phyloP scores from a whole-genome alignment of 2,329 filamentous ascomycete genomes.

The Xylariaceae sp. region DNA sequence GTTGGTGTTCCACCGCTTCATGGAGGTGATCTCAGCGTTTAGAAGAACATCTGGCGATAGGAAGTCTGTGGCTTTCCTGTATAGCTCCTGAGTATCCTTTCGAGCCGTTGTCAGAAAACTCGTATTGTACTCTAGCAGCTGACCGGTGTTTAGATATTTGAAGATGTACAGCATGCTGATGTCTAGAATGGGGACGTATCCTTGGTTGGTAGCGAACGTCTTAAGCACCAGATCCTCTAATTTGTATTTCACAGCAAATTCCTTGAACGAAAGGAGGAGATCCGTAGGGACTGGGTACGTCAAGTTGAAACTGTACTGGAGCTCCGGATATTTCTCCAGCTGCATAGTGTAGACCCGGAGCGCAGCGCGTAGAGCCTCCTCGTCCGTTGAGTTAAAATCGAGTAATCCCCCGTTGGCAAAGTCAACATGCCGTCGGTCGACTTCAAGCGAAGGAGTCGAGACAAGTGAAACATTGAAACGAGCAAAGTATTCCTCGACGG shows the following conservation, averaged over 20 bases:
- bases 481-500: slow-evolving; percentile 9
- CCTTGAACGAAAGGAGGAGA: slow-evolving; percentile 14
- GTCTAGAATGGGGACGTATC: slow-evolving; percentile 7
- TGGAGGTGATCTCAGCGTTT: slow-evolving; percentile 5
- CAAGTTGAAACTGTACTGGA: slow-evolving; percentile 11
- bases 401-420: slow-evolving; percentile 4
- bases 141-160: slow-evolving; percentile 9
- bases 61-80: slow-evolving; percentile 4
- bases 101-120: slow-evolving; percentile 5
- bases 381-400: neutral
- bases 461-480: slow-evolving; percentile 1
- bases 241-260: slow-evolving; percentile 16
- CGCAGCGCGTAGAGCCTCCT: neutral
- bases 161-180: slow-evolving; percentile 18
- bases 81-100: slow-evolving; percentile 8
- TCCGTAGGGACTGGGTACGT: slow-evolving; percentile 11
- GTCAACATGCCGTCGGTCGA: slow-evolving; percentile 3
- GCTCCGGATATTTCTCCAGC: slow-evolving; percentile 8
- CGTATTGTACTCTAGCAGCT: neutral
- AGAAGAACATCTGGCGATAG: slow-evolving; percentile 11
- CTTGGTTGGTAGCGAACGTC: slow-evolving; percentile 3
- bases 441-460: neutral
- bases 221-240: slow-evolving; percentile 3
- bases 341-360: neutral
- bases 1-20: slow-evolving; percentile 1